These are phyloP conservation scores for Mallotus japonicus DNA, from an alignment of 441 rosid species.

Conservation along the genomic window DNA sequence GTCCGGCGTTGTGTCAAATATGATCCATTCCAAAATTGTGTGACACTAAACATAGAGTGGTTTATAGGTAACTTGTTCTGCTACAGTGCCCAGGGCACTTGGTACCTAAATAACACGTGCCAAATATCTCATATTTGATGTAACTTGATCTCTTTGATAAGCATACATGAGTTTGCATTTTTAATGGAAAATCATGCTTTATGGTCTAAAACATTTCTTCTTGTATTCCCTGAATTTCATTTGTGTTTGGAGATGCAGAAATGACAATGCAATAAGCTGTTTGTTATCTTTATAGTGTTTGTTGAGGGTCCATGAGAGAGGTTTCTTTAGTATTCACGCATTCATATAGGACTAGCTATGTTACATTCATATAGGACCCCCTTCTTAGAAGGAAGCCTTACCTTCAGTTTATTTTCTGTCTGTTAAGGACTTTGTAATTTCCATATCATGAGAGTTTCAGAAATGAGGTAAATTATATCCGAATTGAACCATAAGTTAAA, in stretches of 20 bases:
- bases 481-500: conserved; percentile 3
- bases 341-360: neutral
- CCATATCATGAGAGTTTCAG: neutral
- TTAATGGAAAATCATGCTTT: neutral
- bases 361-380: neutral
- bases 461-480: neutral
- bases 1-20: neutral
- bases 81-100: neutral
- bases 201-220: neutral
- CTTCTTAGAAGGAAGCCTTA: neutral
- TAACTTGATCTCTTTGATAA: neutral
- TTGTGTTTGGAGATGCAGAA: neutral
- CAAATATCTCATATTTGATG: neutral
- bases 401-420: neutral
- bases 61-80: neutral
- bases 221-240: neutral
- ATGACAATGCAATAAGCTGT: neutral
- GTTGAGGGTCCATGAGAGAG: neutral
- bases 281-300: neutral
- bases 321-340: no score
- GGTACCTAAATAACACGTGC: neutral
- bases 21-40: neutral
- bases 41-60: neutral
- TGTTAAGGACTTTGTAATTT: neutral
- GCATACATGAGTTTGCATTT: neutral